A percentile compares a stretch with the other conserved stretches of the same genome.
Conservation (phyloP, 2,329 filamentous ascomycete genomes). For the Sordariomycetes sp. region DNA sequence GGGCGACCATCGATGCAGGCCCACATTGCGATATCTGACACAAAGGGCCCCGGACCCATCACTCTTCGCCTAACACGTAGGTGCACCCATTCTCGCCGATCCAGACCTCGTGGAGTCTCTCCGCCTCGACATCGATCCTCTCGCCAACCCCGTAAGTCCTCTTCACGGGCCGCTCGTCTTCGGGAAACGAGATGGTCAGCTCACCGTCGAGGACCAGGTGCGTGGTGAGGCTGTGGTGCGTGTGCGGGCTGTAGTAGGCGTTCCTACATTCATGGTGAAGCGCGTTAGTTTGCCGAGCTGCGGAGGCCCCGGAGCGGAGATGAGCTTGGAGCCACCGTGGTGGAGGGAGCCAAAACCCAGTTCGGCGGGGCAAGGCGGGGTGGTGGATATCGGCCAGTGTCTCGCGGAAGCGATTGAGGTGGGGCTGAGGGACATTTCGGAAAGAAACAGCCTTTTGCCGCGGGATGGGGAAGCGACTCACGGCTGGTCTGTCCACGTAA, state of each 20-base stretch:
- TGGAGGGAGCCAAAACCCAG: not conserved
- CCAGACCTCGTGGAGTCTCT: conserved; percentile 55
- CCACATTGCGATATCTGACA: not conserved
- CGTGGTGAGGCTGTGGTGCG: conserved; percentile 50
- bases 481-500: conserved; percentile 61
- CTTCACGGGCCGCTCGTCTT: conserved; percentile 40
- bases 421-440: not conserved
- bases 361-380: not conserved
- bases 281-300: not conserved
- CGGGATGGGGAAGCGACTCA: conserved; percentile 25
- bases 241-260: conserved; percentile 55
- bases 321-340: not conserved
- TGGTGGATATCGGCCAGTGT: not conserved
- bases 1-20: not conserved
- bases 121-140: conserved; percentile 53
- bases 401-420: not conserved
- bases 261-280: conserved; percentile 29
- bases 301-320: not conserved
- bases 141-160: conserved; percentile 46
- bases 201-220: conserved; percentile 54
- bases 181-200: conserved; percentile 53
- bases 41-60: not conserved
- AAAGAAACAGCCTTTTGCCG: not conserved
- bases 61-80: conserved; percentile 51
- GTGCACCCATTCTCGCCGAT: conserved; percentile 53